Percentiles rank a stretch among this genome's conserved stretches.
These are phyloP conservation scores for Blastobotrys peoriensis DNA, from an alignment of 805 yeast genomes.

Conservation along the genomic window DNA sequence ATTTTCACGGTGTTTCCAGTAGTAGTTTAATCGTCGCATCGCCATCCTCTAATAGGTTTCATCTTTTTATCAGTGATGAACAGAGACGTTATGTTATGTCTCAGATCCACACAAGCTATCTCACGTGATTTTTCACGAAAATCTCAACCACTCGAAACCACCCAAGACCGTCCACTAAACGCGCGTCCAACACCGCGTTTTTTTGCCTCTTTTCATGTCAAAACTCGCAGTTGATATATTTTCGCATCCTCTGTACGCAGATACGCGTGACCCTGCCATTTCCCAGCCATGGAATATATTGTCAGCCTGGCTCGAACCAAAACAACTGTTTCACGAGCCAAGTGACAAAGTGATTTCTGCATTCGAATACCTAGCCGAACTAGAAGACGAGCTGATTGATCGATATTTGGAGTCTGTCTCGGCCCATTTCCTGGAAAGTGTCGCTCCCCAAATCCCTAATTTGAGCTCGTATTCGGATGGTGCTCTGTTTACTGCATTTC, in stretches of 20 bases:
- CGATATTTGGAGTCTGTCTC: constrained; percentile 8
- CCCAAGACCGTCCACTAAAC: too few relatives aligned
- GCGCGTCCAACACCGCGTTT: too few relatives aligned
- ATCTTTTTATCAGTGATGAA: too few relatives aligned
- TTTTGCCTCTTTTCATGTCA: too few relatives aligned
- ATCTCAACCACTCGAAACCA: too few relatives aligned
- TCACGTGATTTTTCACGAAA: too few relatives aligned
- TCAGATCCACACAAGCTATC: too few relatives aligned
- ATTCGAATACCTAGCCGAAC: neutral
- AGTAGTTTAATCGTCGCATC: too few relatives aligned
- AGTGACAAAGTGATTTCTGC: neutral
- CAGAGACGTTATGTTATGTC: too few relatives aligned
- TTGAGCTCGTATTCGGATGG: constrained; percentile 2
- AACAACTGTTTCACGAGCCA: constrained; percentile 6
- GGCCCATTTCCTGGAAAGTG: constrained; percentile 10
- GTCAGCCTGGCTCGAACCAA: constrained; percentile 2
- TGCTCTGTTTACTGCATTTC: constrained; percentile 5
- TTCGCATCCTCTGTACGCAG: neutral
- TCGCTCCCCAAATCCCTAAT: constrained; percentile 5
- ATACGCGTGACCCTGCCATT: neutral
- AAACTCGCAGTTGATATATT: too few relatives aligned
- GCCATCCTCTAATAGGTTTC: too few relatives aligned
- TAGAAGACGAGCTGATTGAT: neutral
- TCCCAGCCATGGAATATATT: neutral
- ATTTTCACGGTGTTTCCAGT: too few relatives aligned